These are phyloP conservation scores for Penicillium thymicola DNA, from an alignment of 2,329 filamentous ascomycete genomes.

Conservation along the genomic window DNA sequence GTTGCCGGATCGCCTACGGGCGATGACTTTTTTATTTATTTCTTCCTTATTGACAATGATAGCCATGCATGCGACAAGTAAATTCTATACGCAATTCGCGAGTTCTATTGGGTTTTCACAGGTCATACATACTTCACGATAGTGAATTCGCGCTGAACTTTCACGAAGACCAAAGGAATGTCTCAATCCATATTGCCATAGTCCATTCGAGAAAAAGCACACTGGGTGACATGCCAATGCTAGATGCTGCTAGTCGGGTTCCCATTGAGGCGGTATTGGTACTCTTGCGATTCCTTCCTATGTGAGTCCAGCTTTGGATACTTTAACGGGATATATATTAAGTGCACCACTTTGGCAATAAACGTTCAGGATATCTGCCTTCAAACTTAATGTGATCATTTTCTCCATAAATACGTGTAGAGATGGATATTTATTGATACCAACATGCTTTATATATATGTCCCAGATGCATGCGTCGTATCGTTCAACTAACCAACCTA, in stretches of 20 bases:
- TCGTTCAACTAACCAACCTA: too few species aligned
- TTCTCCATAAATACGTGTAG: too few species aligned
- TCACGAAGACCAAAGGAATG: neutral
- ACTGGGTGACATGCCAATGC: neutral
- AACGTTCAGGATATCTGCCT: too few species aligned
- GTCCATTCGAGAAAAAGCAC: neutral
- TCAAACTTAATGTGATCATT: too few species aligned
- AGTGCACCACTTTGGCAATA: too few species aligned
- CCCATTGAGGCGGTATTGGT: neutral
- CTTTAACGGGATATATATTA: too few species aligned
- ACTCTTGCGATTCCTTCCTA: neutral
- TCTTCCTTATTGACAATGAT: neutral
- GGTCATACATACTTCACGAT: slow-evolving; percentile 27
- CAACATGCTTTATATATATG: too few species aligned
- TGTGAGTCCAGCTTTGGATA: neutral
- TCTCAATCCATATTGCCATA: neutral
- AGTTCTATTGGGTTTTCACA: slow-evolving; percentile 20
- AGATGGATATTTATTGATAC: too few species aligned
- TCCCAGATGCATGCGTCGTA: too few species aligned
- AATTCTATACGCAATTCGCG: slow-evolving; percentile 17
- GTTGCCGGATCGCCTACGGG: neutral
- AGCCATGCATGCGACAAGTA: too few species aligned
- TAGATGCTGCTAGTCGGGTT: neutral
- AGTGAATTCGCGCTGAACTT: neutral
- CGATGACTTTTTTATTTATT: neutral